A percentile compares a stretch with the other conserved stretches of the same genome.
Evolutionary conservation across 208 protist species (phyloP).

Genomic region (Wallacemonas sp.): DNA sequence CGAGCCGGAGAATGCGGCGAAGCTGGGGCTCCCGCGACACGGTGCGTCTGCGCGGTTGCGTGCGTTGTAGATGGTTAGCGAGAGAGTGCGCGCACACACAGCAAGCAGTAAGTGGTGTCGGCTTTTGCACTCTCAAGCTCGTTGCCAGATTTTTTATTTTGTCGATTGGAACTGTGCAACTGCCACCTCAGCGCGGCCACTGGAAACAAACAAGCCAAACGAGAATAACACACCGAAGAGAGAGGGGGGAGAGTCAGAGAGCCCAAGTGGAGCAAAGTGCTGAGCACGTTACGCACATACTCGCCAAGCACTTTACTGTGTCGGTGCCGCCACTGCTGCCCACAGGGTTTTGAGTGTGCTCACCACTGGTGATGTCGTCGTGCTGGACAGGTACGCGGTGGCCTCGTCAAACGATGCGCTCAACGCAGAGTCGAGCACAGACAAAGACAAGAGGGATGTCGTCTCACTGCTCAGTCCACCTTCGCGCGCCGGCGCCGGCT

Average conservation of each 20-base stretch:
- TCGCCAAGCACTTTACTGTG: not conserved
- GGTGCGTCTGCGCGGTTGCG: too few relatives aligned
- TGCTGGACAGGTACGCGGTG: not conserved
- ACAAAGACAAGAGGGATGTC: not conserved
- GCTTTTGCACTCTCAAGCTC: too few relatives aligned
- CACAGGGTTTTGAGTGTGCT: constrained; percentile 1
- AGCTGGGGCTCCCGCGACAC: too few relatives aligned
- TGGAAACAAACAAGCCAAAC: too few relatives aligned
- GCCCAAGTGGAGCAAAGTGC: not conserved
- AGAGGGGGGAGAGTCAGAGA: not conserved
- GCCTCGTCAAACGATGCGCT: not conserved
- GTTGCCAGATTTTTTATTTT: too few relatives aligned
- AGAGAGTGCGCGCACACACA: too few relatives aligned
- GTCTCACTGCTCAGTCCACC: not conserved
- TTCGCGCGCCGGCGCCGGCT: not conserved
- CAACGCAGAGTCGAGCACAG: not conserved
- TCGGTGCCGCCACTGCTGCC: not conserved
- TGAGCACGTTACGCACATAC: not conserved
- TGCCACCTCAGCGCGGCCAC: too few relatives aligned
- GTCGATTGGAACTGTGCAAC: too few relatives aligned
- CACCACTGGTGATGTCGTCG: not conserved
- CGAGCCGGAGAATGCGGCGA: too few relatives aligned
- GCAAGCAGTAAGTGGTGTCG: too few relatives aligned
- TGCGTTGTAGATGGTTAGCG: too few relatives aligned
- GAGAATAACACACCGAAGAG: not conserved